Evolutionary conservation across 2,329 filamentous ascomycete species (phyloP), one percentile per base, ranked within the genome.

Genomic region (Plectosphaerella sp.): DNA sequence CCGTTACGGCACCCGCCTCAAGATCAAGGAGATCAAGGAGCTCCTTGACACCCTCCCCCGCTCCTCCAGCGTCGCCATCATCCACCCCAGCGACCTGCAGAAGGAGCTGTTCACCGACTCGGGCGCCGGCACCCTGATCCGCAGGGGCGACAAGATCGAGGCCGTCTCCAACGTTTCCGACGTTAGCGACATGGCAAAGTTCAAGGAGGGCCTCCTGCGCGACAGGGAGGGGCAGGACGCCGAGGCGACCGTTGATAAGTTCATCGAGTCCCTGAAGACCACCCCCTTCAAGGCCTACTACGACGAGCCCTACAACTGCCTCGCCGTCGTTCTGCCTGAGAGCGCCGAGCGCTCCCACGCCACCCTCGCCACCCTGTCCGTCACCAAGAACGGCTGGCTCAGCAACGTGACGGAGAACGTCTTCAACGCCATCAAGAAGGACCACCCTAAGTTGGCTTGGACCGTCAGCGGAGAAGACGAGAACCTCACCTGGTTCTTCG

Each of bases 11-110:
- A 97, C 93, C 37, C 84, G 92, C 57, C 80, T 97, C 58, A 99
- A 99, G 85, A 97, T 99, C 71, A 90, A 89, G 74, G 91, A 99
- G 75, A 95, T 96, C 74, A 96, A 96, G 78, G 91, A 96, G 54
- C 81, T 99, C 25, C 76, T 99, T 49, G 89, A 91, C 61, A 87
- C 89, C 48, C 83, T 99, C 16, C 94, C 94, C 49, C 87, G 90
- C 62, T 93, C 89, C 52, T 97, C 93, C 16, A 96, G 90, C 62
- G 93, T 99, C 48, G 94, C 94, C 56, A 97, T 99, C 64, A 99
- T 97, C 61, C 92, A 97, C 72, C 93, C 94, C 2, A 91, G 89
- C 58, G 92, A 96, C 68, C 79, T 99, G 43, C 92, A 97, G 73
- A 96, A 95, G 74, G 94, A 99, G 70, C 77, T 97, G 6, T 97